Percentiles rank a stretch among this genome's conserved stretches.
Evolutionary conservation across 1,139 yeast genomes (phyloP).

Genomic region (Yamadazyma dendronema): DNA sequence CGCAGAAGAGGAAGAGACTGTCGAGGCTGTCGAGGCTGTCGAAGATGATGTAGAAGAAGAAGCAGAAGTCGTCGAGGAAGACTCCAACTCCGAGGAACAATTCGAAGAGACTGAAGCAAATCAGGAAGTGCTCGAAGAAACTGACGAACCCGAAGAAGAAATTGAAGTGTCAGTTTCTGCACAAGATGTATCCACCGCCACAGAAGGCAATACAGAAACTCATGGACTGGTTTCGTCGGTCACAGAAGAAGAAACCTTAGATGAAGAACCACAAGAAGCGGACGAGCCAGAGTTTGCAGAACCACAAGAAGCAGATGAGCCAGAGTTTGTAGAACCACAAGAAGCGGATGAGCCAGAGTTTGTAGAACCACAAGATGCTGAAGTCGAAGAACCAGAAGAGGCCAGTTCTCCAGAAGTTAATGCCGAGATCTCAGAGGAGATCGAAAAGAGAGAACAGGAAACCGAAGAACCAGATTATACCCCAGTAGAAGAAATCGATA

Average conservation of each 20-base stretch:
- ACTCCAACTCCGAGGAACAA: not conserved
- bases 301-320: not conserved
- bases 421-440: not conserved
- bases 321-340: not conserved
- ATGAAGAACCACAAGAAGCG: not conserved
- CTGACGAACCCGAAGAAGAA: slow-evolving; percentile 1
- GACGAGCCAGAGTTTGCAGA: not conserved
- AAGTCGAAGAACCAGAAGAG: slow-evolving; percentile 1
- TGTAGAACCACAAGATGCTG: not conserved
- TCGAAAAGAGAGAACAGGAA: slow-evolving; percentile 3
- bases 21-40: not conserved
- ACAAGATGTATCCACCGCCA: not conserved
- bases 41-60: not conserved
- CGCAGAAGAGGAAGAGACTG: slow-evolving; percentile 2
- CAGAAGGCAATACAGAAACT: no score
- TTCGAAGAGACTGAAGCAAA: slow-evolving; percentile 3
- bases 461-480: slow-evolving; percentile 5
- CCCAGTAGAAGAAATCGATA: slow-evolving; percentile 1
- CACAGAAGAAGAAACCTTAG: not conserved
- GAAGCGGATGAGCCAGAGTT: slow-evolving; percentile 4
- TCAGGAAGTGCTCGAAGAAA: slow-evolving; percentile 3
- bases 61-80: not conserved
- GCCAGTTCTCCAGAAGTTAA: slow-evolving; percentile 3
- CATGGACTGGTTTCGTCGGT: no score
- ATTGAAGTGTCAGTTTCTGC: slow-evolving; percentile 1